These are phyloP conservation scores for Vigna nakashimae DNA, from an alignment of 306 rosid species.

Conservation along the genomic window DNA sequence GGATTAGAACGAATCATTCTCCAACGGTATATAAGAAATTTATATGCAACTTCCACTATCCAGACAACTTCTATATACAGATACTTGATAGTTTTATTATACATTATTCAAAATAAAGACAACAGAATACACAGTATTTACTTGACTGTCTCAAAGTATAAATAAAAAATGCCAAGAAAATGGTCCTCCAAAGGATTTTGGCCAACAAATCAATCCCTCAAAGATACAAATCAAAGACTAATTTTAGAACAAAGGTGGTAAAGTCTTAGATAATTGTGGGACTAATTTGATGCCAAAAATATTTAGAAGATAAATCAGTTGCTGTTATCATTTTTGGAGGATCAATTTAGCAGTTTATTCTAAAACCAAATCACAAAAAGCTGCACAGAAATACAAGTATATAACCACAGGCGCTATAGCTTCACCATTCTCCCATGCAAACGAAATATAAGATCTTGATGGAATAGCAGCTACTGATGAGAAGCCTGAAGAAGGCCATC, in stretches of 20 bases:
- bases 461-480: slow-evolving; percentile 42
- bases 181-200: neutral
- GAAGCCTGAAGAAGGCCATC: slow-evolving; percentile 93
- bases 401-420: slow-evolving; percentile 22
- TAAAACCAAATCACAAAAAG: slow-evolving; percentile 25
- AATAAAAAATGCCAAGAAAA: neutral
- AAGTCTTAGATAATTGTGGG: neutral
- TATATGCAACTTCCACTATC: slow-evolving; percentile 18
- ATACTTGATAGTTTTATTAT: slow-evolving; percentile 9
- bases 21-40: neutral
- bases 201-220: slow-evolving; percentile 20
- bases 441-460: slow-evolving; percentile 25
- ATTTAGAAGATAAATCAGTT: neutral
- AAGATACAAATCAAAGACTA: neutral
- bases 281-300: neutral
- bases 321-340: slow-evolving; percentile 1
- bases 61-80: neutral
- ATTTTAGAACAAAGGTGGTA: neutral
- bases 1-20: slow-evolving; percentile 9
- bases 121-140: slow-evolving; percentile 11
- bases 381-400: slow-evolving; percentile 5
- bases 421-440: slow-evolving; percentile 26
- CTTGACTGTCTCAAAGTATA: neutral
- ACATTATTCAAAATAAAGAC: slow-evolving; percentile 8
- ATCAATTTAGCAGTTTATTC: neutral